Evolutionary conservation across 2,329 filamentous ascomycete genomes (phyloP), one percentile per base, ranked within the genome.

Genomic region (Colletotrichum theobromicola): DNA sequence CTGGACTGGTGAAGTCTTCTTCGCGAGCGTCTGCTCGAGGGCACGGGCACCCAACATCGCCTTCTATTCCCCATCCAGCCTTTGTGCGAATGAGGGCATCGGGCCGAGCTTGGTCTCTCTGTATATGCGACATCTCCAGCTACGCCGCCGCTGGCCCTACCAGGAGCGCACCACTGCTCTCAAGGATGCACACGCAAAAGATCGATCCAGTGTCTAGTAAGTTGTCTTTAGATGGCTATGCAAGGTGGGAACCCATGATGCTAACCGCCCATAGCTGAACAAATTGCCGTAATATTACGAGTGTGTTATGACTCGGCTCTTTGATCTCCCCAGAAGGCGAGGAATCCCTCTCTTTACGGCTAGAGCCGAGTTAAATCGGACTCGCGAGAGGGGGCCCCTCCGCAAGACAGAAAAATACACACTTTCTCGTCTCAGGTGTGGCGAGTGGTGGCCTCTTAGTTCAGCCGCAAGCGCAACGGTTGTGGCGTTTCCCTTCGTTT

Each of bases 1-100:
- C 61, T 86, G 61, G 84, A 86, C 68, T 86, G 84, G 84, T 86
- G 79, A 78, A 65, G 42, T 67, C 26, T 32, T 26, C 50, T 64
- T 9, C 34, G 57, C 16, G 30, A 35, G 37, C 37, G 24, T 21
- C 28, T 35, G 26, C 37, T 24, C 53, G 5, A n/a, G 6, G 63
- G 34, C 58, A 58, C 34, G 70, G 60, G 42, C 70, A 46, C 35
- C 64, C n/a, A 55, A 46, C 42, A 46, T 46, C n/a, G 42, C 21
- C 46, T 21, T 37, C 26, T 42, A 61, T 18, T n/a, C 35, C 42
- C 28, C 42, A 72, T 42, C 26, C 24, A 26, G 60, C 46, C 18
- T 58, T 66, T 7, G 46, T 60, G 66, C 28, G 24, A 50, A 46
- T 15, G 58, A 60, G 66, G 66, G 18, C 58, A 50, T 50, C 50